Percentiles rank a stretch among this genome's conserved stretches.
phyloP scores from a whole-genome alignment of 2,329 filamentous ascomycete species.

The Venturia pyrina region DNA sequence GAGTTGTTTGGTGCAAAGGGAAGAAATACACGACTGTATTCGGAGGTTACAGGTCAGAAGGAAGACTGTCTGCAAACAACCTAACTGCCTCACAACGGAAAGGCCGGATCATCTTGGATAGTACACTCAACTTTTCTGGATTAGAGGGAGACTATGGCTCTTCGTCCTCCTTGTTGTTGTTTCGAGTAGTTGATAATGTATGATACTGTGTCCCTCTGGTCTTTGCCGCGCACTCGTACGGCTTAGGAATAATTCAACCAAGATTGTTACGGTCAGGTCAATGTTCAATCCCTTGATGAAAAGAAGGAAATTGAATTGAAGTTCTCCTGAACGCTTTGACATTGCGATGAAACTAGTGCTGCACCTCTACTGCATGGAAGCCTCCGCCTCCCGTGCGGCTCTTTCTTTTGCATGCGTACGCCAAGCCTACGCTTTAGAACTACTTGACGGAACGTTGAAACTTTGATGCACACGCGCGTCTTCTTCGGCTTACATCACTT shows the following conservation, averaged over 20 bases:
- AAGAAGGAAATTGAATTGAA: too few species aligned
- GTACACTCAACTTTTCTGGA: not conserved
- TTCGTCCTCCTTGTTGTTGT: not conserved
- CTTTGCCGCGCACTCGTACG: not conserved
- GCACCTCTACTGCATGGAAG: not conserved
- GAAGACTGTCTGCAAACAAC: too few species aligned
- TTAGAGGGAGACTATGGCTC: not conserved
- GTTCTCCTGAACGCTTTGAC: too few species aligned
- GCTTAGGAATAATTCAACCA: not conserved
- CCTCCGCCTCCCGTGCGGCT: not conserved
- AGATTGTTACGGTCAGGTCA: not conserved
- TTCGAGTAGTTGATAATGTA: conserved; percentile 10
- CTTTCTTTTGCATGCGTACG: not conserved
- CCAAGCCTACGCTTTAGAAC: not conserved
- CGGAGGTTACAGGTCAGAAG: not conserved
- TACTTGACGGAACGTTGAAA: too few species aligned
- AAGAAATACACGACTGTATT: not conserved
- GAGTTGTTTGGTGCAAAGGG: not conserved
- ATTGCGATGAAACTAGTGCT: too few species aligned
- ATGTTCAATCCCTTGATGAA: too few species aligned
- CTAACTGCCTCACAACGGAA: not conserved
- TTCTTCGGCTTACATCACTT: too few species aligned
- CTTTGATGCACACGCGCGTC: too few species aligned
- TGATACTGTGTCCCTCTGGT: conserved; percentile 8
- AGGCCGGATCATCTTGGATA: not conserved